Evolutionary conservation across 2,329 filamentous ascomycete species (phyloP).

Genomic region (Beauveria australis): DNA sequence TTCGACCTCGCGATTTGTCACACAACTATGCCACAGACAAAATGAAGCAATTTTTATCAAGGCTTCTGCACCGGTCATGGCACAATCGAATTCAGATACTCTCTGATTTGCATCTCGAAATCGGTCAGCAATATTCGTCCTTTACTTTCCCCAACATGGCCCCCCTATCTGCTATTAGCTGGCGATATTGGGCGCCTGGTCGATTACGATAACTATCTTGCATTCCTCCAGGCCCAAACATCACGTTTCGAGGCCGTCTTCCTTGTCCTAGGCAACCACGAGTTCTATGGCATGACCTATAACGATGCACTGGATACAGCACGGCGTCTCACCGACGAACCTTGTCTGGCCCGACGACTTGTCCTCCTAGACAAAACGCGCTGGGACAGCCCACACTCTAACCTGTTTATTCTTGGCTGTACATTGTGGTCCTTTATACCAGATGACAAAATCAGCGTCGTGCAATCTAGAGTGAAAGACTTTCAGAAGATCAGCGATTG

Average conservation of each 20-base stretch:
- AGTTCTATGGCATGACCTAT: conserved; percentile 36
- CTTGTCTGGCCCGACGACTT: conserved; percentile 23
- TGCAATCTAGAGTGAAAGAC: conserved; percentile 41
- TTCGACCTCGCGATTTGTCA: no score
- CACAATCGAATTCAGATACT: conserved; percentile 18
- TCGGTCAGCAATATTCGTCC: conserved; percentile 25
- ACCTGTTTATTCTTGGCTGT: conserved; percentile 40
- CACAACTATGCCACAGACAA: neutral
- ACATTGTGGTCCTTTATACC: conserved; percentile 43
- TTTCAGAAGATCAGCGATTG: conserved; percentile 46
- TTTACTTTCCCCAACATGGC: conserved; percentile 27
- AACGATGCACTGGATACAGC: conserved; percentile 25
- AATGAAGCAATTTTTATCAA: conserved; percentile 8
- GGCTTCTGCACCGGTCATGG: conserved; percentile 14
- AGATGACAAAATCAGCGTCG: conserved; percentile 25
- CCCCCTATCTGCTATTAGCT: conserved; percentile 33
- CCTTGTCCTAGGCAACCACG: conserved; percentile 45
- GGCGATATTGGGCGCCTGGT: conserved; percentile 43
- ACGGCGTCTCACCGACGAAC: conserved; percentile 24
- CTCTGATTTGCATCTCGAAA: conserved; percentile 37
- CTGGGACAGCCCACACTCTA: conserved; percentile 22
- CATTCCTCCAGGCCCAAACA: conserved; percentile 35
- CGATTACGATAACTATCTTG: conserved; percentile 36
- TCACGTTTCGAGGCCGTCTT: conserved; percentile 35
- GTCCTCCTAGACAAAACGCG: conserved; percentile 31